These are phyloP conservation scores for Didymella pinodella DNA, from an alignment of 2,329 filamentous ascomycete species.

Conservation along the genomic window DNA sequence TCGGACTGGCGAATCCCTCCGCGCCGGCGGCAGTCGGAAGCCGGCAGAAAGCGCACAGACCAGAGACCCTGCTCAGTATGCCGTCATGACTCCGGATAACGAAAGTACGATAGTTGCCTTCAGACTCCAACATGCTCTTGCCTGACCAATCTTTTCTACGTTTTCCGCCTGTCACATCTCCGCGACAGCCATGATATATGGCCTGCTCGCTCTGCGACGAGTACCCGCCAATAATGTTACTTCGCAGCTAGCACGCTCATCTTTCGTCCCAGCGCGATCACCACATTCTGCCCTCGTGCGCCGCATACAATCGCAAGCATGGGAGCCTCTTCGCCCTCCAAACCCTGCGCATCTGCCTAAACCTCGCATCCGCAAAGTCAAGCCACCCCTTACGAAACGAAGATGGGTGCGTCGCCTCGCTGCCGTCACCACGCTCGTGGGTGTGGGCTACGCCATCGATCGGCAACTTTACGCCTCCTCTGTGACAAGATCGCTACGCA, in stretches of 20 bases:
- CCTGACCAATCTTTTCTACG: neutral
- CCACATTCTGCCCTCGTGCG: slow-evolving; percentile 32
- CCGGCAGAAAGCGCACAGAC: slow-evolving; percentile 9
- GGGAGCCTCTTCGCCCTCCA: slow-evolving; percentile 66
- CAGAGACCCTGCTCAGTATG: slow-evolving; percentile 25
- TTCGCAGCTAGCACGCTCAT: slow-evolving; percentile 33
- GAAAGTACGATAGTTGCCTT: slow-evolving; percentile 9
- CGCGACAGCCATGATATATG: slow-evolving; percentile 50
- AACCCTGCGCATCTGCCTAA: slow-evolving; percentile 77
- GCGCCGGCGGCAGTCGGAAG: slow-evolving; percentile 20
- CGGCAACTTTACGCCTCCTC: slow-evolving; percentile 79
- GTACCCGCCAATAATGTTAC: slow-evolving; percentile 33
- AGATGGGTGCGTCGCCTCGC: slow-evolving; percentile 81
- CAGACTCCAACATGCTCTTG: slow-evolving; percentile 12
- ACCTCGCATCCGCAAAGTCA: slow-evolving; percentile 62
- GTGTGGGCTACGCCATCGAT: slow-evolving; percentile 73
- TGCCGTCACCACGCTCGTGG: slow-evolving; percentile 66
- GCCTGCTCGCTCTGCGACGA: slow-evolving; percentile 47
- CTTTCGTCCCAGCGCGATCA: slow-evolving; percentile 21
- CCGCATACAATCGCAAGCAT: slow-evolving; percentile 47
- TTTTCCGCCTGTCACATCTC: neutral
- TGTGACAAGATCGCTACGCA: slow-evolving; percentile 78
- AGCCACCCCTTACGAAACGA: slow-evolving; percentile 72
- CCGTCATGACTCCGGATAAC: slow-evolving; percentile 36
- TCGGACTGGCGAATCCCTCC: neutral